Conservation (phyloP, 345 rosid genomes). For the Populus tremula region DNA sequence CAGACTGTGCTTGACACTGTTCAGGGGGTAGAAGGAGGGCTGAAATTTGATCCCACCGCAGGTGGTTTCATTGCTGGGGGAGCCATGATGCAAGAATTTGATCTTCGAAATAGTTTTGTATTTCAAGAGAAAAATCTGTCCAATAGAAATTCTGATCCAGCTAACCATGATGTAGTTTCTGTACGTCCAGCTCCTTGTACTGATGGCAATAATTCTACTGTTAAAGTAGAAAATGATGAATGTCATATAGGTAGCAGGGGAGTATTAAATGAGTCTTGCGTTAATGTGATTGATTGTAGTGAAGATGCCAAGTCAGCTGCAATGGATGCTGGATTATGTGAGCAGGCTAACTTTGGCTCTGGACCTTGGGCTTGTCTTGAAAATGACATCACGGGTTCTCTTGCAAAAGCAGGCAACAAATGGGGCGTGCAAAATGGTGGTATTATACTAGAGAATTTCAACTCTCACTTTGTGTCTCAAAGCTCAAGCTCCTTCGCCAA, state of each 20-base stretch:
- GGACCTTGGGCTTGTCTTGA: slow-evolving; percentile 36
- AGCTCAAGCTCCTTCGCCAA: slow-evolving; percentile 40
- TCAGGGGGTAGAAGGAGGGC: slow-evolving; percentile 80
- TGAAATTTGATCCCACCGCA: slow-evolving; percentile 65
- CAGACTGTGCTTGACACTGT: slow-evolving; percentile 81
- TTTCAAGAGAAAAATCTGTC: slow-evolving; percentile 26
- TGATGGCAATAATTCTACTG: slow-evolving; percentile 28
- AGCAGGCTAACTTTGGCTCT: slow-evolving; percentile 19
- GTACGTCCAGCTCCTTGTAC: slow-evolving; percentile 13
- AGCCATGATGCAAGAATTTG: slow-evolving; percentile 40
- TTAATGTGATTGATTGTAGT: slow-evolving; percentile 18
- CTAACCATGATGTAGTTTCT: slow-evolving; percentile 13
- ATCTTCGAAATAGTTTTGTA: slow-evolving; percentile 29
- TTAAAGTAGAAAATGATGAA: slow-evolving; percentile 60
- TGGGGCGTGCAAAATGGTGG: slow-evolving; percentile 24
- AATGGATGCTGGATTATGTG: slow-evolving; percentile 27
- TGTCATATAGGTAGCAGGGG: slow-evolving; percentile 18
- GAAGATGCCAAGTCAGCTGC: slow-evolving; percentile 33
- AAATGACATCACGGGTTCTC: slow-evolving; percentile 23
- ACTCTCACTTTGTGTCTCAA: slow-evolving; percentile 27
- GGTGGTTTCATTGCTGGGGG: slow-evolving; percentile 70
- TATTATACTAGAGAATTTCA: slow-evolving; percentile 29
- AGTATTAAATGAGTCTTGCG: slow-evolving; percentile 10
- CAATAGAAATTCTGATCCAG: slow-evolving; percentile 23
- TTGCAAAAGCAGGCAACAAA: slow-evolving; percentile 17